Conservation (phyloP, 805 yeast genomes). For the Ogataea populi-albae region DNA sequence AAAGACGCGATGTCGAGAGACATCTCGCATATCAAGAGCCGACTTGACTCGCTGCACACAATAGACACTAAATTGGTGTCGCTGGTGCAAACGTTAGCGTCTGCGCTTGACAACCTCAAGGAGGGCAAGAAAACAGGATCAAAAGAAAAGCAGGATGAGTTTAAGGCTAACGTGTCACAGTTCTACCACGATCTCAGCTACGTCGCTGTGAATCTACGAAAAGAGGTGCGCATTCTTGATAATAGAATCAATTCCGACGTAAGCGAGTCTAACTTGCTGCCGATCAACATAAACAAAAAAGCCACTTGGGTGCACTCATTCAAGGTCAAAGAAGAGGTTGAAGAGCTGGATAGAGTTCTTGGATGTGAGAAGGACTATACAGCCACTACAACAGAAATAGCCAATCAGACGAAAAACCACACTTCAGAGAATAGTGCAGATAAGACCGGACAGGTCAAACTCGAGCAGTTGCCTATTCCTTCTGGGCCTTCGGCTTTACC, state of each 20-base stretch:
- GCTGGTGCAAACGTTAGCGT: constrained; percentile 47
- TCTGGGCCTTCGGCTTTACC: too few species aligned
- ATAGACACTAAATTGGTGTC: constrained; percentile 52
- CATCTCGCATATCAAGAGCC: constrained; percentile 40
- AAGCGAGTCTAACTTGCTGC: constrained; percentile 45
- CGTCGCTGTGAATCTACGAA: constrained; percentile 58
- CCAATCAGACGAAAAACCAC: too few species aligned
- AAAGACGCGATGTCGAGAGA: constrained; percentile 17
- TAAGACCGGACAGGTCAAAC: too few species aligned
- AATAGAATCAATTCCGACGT: constrained; percentile 46
- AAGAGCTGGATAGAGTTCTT: constrained; percentile 30
- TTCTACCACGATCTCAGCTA: constrained; percentile 56
- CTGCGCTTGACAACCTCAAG: constrained; percentile 41
- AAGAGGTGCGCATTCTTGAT: constrained; percentile 65
- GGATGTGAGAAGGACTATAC: too few species aligned
- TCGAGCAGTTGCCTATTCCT: too few species aligned
- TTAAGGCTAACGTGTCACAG: constrained; percentile 41
- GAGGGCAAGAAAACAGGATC: constrained; percentile 29
- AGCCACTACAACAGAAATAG: too few species aligned
- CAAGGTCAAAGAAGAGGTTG: constrained; percentile 51
- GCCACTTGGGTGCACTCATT: constrained; percentile 63
- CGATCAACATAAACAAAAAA: constrained; percentile 65
- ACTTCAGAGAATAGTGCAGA: too few species aligned
- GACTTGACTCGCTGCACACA: constrained; percentile 50
- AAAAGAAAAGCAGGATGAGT: constrained; percentile 33